Base-by-base conservation (phyloP, 805 yeast genomes). In the Debaryomyces tyrocola region DNA sequence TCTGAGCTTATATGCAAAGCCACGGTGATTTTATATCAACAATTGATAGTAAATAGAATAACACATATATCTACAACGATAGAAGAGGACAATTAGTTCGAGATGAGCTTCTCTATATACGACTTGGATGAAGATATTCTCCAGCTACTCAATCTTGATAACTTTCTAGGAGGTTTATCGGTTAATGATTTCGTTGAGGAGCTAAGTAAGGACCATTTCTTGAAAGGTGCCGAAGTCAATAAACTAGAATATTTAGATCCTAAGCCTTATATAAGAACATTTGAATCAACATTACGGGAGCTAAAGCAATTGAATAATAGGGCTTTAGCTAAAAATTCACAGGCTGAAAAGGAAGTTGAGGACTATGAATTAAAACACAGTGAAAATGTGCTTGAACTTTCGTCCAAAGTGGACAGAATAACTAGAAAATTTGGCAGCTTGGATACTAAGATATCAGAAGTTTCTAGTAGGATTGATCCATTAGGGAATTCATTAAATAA, bases 191-290 rank as follows among this genome's bases (percentile, higher is more conserved):
- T 90, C 63, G 81, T 90, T 21, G 94, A 90, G 60, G 85, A 82
- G 57, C 70, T 91, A 53, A 80, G 91, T 50, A 82, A 82, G 58
- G 86, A 84, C 57, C 87, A 85, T 52, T 72, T 79, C 12, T 55
- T 72, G 24, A 74, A 75, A 48, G 78, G 74, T 10, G 75, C 77
- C 6, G 80, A 76, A 50, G 79, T 75, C 24, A 75, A 78, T 47
- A 71, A 77, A 36, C 60, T 78, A 28, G 81, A 79, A 42, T 77
- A 76, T 58, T 66, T 90, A 45, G 97, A 94, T 59, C 97, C 98
- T 1, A 90, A 89, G 58, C 98, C 98, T 1, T 94, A 88, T 61
- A 92, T 92, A 40, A 79, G 97, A 54, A 89, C 96, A 0, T 91
- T 94, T 63, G 97, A 92, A 61, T 82, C 91, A 1, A 88, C 94